These are phyloP conservation scores for Linnemannia exigua DNA, from an alignment of 192 early-diverging fungal species.

Conservation along the genomic window DNA sequence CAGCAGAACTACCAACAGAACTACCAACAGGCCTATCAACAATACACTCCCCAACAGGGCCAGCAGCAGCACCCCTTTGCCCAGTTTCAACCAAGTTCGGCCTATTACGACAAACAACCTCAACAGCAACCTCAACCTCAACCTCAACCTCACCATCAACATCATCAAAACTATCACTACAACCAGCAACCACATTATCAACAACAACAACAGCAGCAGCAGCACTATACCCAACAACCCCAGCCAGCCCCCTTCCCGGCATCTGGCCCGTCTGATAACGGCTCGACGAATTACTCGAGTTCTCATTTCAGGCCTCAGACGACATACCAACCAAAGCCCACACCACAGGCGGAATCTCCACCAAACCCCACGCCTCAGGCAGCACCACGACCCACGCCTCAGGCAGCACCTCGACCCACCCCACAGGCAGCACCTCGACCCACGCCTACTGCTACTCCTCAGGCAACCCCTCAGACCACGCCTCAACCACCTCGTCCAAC, in stretches of 20 bases:
- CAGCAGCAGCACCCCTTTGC: neutral
- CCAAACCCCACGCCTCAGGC: constrained; percentile 6
- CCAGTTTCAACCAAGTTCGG: neutral
- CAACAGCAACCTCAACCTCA: constrained; percentile 7
- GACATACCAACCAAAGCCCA: neutral
- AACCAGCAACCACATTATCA: constrained; percentile 19
- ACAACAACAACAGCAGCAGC: neutral
- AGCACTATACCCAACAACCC: constrained; percentile 4
- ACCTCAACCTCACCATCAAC: neutral
- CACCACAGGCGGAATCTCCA: neutral
- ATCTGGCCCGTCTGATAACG: neutral
- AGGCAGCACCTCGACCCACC: neutral
- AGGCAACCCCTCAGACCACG: neutral
- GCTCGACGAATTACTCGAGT: neutral
- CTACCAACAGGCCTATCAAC: constrained; percentile 7
- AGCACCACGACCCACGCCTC: neutral
- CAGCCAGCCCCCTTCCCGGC: neutral
- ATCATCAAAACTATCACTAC: constrained; percentile 23
- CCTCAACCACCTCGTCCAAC: neutral
- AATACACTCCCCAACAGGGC: neutral
- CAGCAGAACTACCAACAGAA: neutral
- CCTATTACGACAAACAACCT: neutral
- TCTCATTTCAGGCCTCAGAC: neutral
- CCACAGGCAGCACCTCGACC: neutral
- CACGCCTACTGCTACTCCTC: neutral